These are phyloP conservation scores for Suillus occidentalis DNA, from an alignment of 768 basidiomycete genomes.

Conservation along the genomic window DNA sequence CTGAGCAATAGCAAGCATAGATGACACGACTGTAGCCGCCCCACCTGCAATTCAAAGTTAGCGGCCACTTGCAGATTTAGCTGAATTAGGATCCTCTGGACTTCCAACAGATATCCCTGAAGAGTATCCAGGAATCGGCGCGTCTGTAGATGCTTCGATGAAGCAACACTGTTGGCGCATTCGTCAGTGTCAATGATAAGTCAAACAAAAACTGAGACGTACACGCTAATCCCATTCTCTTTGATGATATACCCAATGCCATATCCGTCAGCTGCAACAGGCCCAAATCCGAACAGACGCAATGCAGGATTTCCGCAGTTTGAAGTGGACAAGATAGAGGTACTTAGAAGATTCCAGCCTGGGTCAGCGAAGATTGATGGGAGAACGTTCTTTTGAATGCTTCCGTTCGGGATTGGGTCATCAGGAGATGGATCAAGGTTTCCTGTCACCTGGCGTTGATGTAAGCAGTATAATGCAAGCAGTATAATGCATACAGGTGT, in stretches of 20 bases:
- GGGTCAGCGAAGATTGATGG: constrained; percentile 81
- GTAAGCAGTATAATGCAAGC: too few species aligned
- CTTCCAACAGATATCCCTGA: constrained; percentile 75
- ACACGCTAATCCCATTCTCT: constrained; percentile 88
- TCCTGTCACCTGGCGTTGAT: constrained; percentile 73
- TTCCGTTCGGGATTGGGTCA: constrained; percentile 34
- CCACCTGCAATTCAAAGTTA: constrained; percentile 46
- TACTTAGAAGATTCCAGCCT: constrained; percentile 78
- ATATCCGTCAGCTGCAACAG: constrained; percentile 92
- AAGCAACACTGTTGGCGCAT: constrained; percentile 61
- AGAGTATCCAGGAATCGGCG: constrained; percentile 86
- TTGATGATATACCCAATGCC: constrained; percentile 99
- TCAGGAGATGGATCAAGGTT: constrained; percentile 34
- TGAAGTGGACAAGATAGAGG: constrained; percentile 91
- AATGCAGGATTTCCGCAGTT: constrained; percentile 97
- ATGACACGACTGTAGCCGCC: constrained; percentile 74
- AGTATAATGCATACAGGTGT: constrained; percentile 93
- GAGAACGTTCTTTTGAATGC: constrained; percentile 27
- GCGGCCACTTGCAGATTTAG: constrained; percentile 28
- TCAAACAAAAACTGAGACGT: constrained; percentile 23
- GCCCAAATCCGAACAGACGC: constrained; percentile 91
- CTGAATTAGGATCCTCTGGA: constrained; percentile 78
- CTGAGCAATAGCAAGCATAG: constrained; percentile 78
- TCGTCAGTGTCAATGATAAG: background rate
- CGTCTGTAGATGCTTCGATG: constrained; percentile 95